Base-by-base conservation (phyloP, 208 protist genomes). In the Trypanosoma boissoni region DNA sequence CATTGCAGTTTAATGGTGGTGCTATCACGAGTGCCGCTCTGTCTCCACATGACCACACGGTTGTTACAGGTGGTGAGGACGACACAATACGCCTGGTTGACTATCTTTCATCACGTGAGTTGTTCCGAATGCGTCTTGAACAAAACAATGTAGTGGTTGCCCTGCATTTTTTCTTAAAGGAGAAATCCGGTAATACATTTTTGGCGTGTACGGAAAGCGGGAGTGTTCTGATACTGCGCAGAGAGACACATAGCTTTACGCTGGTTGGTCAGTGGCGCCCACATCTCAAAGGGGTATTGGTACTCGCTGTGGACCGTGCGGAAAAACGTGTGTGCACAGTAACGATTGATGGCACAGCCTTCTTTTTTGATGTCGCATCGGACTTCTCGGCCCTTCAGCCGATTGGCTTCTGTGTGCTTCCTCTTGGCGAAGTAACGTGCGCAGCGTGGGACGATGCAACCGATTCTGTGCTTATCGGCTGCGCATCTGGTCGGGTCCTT, bases 31-130 rank as follows among this genome's bases (percentile, higher is more conserved):
- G 81, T 52, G 63, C 86, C 2, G 79, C 74, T 20, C 53, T 88
- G 7, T 98, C 87, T 4, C 91, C 93, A 6, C 56, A 43, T 27
- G 79, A 81, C 24, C 92, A 96, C 51, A 56, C 84, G 23, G 74
- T 79, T n/a, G 63, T 92, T 39, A 97, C 91, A 0, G 90, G 85
- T 29, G 96, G 97, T 18, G 75, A 79, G 10, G 97, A 99, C 75
- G 94, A 95, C 8, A 74, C 82, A 1, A 66, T 99, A 41, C 89
- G 96, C 26, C 60, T 97, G 46, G 76, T 93, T 52, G 90, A 98
- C 59, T 96, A 97, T 64, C 65, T 94, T 5, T 71, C 68, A 1
- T 83, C 87, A 28, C 43, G 66, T 31, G 75, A 89, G 49, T 31
- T 86, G 12, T 82, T 71, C 53, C 67, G 71, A 34, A 21, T 70